phyloP scores from a whole-genome alignment of 768 basidiomycete species.

The Auriscalpium vulgare region DNA sequence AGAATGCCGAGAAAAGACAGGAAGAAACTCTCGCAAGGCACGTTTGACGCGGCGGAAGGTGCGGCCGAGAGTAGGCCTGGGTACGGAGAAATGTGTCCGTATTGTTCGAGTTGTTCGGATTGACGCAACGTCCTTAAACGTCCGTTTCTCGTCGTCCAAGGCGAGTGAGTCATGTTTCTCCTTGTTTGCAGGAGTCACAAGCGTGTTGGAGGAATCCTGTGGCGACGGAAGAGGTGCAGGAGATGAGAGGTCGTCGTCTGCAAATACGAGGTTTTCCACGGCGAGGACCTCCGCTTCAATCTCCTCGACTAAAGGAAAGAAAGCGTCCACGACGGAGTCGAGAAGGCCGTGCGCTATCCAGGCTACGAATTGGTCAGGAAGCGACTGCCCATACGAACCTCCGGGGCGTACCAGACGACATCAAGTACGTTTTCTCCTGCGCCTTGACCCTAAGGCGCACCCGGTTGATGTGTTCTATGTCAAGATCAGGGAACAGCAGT shows the following conservation, averaged over 20 bases:
- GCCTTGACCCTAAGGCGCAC: conserved; percentile 64
- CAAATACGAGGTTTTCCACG: conserved; percentile 60
- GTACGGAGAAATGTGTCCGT: conserved; percentile 18
- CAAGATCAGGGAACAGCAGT: not conserved
- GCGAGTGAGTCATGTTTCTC: not conserved
- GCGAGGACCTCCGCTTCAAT: conserved; percentile 46
- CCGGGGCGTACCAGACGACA: conserved; percentile 56
- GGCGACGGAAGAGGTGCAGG: conserved; percentile 1
- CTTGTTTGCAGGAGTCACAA: not conserved
- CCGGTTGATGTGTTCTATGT: conserved; percentile 66
- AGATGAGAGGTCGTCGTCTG: conserved; percentile 13
- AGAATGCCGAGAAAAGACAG: not conserved
- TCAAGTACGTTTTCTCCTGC: conserved; percentile 52
- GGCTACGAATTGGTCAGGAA: conserved; percentile 35
- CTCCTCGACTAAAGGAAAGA: conserved; percentile 76
- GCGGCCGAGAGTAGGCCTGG: conserved; percentile 21
- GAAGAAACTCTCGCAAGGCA: conserved; percentile 12
- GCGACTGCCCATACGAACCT: no score
- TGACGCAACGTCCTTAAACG: conserved; percentile 5
- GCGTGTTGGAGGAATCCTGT: not conserved
- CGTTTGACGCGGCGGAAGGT: conserved; percentile 31
- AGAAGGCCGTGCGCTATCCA: conserved; percentile 92
- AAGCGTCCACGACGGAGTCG: conserved; percentile 91
- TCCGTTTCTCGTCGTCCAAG: not conserved
- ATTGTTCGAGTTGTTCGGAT: not conserved